Percentiles rank a stretch among this genome's conserved stretches.
Evolutionary conservation across 208 protist genomes (phyloP).

Genomic region (Lotmaria passim): DNA sequence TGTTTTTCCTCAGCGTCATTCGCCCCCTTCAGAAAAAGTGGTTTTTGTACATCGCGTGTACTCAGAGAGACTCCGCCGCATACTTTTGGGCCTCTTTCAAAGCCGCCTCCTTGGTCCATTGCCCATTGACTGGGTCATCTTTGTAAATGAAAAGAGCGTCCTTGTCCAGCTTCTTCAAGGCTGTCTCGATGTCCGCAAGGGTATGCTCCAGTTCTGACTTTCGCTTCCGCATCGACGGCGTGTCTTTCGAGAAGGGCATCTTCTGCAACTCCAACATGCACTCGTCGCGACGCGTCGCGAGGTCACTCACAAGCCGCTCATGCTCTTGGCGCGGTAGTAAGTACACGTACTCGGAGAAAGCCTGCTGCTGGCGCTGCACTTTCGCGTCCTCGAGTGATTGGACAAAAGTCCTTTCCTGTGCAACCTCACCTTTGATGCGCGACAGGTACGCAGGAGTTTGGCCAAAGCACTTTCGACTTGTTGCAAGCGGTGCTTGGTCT

Average conservation of each 20-base stretch:
- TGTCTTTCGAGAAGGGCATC: slow-evolving; percentile 90
- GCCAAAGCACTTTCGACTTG: slow-evolving; percentile 83
- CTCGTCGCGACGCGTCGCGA: slow-evolving; percentile 58
- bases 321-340: slow-evolving; percentile 80
- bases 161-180: slow-evolving; percentile 80
- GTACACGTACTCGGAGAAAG: slow-evolving; percentile 70
- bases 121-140: slow-evolving; percentile 76
- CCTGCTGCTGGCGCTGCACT: slow-evolving; percentile 38
- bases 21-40: slow-evolving; percentile 8
- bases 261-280: slow-evolving; percentile 65
- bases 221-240: slow-evolving; percentile 57
- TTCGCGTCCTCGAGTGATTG: slow-evolving; percentile 66
- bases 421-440: slow-evolving; percentile 88
- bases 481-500: slow-evolving; percentile 64
- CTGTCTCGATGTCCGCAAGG: slow-evolving; percentile 79
- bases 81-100: slow-evolving; percentile 73
- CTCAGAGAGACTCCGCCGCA: slow-evolving; percentile 25
- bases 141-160: slow-evolving; percentile 91
- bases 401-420: slow-evolving; percentile 83
- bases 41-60: slow-evolving; percentile 10
- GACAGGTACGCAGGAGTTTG: slow-evolving; percentile 84
- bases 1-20: not conserved
- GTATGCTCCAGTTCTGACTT: slow-evolving; percentile 71
- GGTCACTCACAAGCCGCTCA: slow-evolving; percentile 60
- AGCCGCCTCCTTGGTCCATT: slow-evolving; percentile 80